Conservation (phyloP, 495 filamentous ascomycete genomes). For the Penicillium dipodomyicola region DNA sequence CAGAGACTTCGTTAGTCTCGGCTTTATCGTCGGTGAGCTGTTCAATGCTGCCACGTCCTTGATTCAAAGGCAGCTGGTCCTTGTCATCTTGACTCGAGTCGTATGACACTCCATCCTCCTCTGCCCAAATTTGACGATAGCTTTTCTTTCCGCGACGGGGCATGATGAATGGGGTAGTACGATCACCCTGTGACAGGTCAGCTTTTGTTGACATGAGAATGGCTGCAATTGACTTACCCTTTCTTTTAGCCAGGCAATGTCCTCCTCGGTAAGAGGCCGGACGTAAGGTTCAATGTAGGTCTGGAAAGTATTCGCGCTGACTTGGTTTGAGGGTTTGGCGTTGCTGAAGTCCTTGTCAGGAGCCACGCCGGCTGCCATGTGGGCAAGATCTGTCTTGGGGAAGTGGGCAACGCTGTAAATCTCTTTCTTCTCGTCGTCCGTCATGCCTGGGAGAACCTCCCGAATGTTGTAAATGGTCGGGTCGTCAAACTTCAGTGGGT, state of each 20-base stretch:
- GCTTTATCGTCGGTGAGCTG: slow-evolving; percentile 77
- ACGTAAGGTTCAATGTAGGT: slow-evolving; percentile 89
- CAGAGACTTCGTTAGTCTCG: slow-evolving; percentile 87
- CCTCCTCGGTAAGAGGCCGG: slow-evolving; percentile 86
- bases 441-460: slow-evolving; percentile 66
- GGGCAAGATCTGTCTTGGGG: slow-evolving; percentile 71
- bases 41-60: slow-evolving; percentile 79
- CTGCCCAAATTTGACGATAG: slow-evolving; percentile 88
- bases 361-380: slow-evolving; percentile 81
- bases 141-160: slow-evolving; percentile 79
- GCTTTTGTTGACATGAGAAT: neutral
- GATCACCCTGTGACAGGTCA: slow-evolving; percentile 63
- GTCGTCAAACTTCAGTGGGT: slow-evolving; percentile 88
- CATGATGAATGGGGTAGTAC: slow-evolving; percentile 76
- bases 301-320: slow-evolving; percentile 84
- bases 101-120: slow-evolving; percentile 79
- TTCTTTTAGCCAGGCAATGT: slow-evolving; percentile 89
- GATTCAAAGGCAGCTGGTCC: slow-evolving; percentile 71
- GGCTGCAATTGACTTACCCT: slow-evolving; percentile 42
- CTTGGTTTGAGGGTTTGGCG: slow-evolving; percentile 89
- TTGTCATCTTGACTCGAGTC: slow-evolving; percentile 56
- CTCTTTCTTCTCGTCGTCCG: slow-evolving; percentile 74
- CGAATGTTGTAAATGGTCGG: slow-evolving; percentile 94
- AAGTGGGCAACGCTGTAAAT: slow-evolving; percentile 86
- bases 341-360: slow-evolving; percentile 95